Percentiles rank a stretch among this genome's conserved stretches.
These are phyloP conservation scores for Hypocrella siamensis DNA, from an alignment of 2,329 filamentous ascomycete genomes.

Conservation along the genomic window DNA sequence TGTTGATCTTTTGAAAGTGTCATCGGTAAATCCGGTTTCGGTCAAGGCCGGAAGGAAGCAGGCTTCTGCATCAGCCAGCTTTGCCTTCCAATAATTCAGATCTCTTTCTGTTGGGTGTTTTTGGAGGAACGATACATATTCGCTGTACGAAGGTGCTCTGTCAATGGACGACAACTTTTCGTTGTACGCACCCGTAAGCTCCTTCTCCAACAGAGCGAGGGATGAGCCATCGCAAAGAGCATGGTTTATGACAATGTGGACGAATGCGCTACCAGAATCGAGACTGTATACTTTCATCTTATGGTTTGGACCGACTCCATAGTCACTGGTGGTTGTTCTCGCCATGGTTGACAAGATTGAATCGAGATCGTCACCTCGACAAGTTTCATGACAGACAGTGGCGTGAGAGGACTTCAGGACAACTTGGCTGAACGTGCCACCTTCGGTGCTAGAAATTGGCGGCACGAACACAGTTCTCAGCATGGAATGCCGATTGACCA, in stretches of 20 bases:
- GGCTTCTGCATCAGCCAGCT: neutral
- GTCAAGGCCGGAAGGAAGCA: neutral
- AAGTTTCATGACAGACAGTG: neutral
- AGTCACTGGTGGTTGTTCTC: neutral
- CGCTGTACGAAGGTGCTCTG: neutral
- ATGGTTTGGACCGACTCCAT: neutral
- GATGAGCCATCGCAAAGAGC: neutral
- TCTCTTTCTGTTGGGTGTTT: neutral
- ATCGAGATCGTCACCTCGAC: neutral
- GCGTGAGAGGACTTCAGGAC: neutral
- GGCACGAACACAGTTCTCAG: constrained; percentile 2
- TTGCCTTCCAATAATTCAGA: neutral
- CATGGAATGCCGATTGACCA: constrained; percentile 1
- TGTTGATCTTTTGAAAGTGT: too few species aligned
- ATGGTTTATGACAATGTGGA: neutral
- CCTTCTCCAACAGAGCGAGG: neutral
- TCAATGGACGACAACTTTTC: neutral
- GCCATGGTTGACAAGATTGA: too few species aligned
- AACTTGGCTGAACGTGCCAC: neutral
- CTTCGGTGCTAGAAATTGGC: neutral
- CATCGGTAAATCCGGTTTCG: too few species aligned
- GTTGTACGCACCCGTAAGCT: neutral
- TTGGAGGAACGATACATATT: neutral
- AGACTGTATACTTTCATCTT: neutral
- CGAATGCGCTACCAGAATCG: neutral